Percentiles rank a stretch among this genome's conserved stretches.
These are phyloP conservation scores for Blattamonas nauphoetae DNA, from an alignment of 78 protist genomes.

Conservation along the genomic window DNA sequence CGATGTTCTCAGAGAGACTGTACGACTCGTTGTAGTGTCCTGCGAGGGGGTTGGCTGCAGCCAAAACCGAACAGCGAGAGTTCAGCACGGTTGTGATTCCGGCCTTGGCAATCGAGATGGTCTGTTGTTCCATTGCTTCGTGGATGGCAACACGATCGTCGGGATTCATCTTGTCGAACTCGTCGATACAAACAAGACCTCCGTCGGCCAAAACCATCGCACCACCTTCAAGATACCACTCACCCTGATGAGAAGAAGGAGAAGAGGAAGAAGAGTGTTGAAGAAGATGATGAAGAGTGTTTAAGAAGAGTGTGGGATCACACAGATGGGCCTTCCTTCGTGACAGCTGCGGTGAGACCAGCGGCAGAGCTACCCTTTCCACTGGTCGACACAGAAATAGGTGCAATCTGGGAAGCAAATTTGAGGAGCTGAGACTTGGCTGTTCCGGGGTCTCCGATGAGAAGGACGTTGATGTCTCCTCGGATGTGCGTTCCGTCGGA, in stretches of 20 bases:
- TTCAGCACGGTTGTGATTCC: constrained; percentile 98
- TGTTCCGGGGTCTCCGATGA: constrained; percentile 99
- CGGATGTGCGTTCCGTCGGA: constrained; percentile 84
- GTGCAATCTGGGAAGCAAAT: constrained; percentile 76
- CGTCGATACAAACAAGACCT: constrained; percentile 95
- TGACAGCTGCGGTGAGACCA: constrained; percentile 97
- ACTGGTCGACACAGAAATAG: constrained; percentile 87
- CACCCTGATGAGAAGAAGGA: constrained; percentile 36
- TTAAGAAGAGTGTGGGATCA: neutral
- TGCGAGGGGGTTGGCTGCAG: constrained; percentile 97
- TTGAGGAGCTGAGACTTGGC: constrained; percentile 95
- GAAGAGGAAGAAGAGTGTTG: neutral
- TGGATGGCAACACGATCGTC: constrained; percentile 87
- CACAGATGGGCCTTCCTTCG: constrained; percentile 41
- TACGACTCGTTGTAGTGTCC: constrained; percentile 87
- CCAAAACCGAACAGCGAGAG: constrained; percentile 93
- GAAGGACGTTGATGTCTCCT: constrained; percentile 98
- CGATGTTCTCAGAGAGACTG: constrained; percentile 64
- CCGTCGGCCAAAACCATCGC: constrained; percentile 99
- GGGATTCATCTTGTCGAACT: constrained; percentile 91
- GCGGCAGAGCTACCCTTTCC: constrained; percentile 97
- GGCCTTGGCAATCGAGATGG: constrained; percentile 97
- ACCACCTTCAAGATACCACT: constrained; percentile 96
- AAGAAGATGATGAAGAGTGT: neutral
- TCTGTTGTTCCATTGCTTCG: constrained; percentile 99